phyloP scores from a whole-genome alignment of 768 basidiomycete species.

The Pleurotus djamor region DNA sequence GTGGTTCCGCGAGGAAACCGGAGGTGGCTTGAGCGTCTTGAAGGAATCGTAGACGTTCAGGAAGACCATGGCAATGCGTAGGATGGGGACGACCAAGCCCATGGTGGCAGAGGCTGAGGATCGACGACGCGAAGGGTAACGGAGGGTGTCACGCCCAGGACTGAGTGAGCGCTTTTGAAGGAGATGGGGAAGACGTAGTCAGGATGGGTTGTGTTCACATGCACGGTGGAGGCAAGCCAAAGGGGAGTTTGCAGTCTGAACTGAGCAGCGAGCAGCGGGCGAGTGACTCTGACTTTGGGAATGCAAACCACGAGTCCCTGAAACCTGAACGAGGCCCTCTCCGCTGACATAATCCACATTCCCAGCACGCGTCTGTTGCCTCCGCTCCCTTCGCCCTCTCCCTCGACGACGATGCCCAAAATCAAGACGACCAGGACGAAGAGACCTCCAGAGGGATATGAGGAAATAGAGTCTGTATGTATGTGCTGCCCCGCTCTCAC shows the following conservation, averaged over 20 bases:
- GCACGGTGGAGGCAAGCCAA: neutral
- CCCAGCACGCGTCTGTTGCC: neutral
- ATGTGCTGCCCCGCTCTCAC: neutral
- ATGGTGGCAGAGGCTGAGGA: slow-evolving; percentile 33
- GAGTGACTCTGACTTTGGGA: neutral
- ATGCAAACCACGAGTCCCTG: neutral
- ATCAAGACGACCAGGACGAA: slow-evolving; percentile 92
- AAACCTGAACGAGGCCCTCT: neutral
- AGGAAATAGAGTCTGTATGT: slow-evolving; percentile 84
- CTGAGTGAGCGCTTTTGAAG: neutral
- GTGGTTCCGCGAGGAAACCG: slow-evolving; percentile 48
- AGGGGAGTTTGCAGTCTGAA: no score
- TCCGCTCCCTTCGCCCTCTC: neutral
- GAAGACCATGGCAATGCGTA: slow-evolving; percentile 71
- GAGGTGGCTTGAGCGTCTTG: slow-evolving; percentile 75
- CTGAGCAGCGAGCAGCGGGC: neutral
- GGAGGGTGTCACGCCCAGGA: neutral
- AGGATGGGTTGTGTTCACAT: neutral
- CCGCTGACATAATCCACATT: slow-evolving; percentile 18
- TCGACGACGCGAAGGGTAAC: neutral
- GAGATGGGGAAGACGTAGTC: neutral
- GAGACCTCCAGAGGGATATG: slow-evolving; percentile 92
- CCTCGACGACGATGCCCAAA: slow-evolving; percentile 75
- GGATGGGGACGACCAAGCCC: slow-evolving; percentile 65
- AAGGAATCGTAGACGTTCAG: slow-evolving; percentile 83